Evolutionary conservation across 2,329 filamentous ascomycete species (phyloP), one percentile per base, ranked within the genome.

Genomic region (Sarocladium kiliense): DNA sequence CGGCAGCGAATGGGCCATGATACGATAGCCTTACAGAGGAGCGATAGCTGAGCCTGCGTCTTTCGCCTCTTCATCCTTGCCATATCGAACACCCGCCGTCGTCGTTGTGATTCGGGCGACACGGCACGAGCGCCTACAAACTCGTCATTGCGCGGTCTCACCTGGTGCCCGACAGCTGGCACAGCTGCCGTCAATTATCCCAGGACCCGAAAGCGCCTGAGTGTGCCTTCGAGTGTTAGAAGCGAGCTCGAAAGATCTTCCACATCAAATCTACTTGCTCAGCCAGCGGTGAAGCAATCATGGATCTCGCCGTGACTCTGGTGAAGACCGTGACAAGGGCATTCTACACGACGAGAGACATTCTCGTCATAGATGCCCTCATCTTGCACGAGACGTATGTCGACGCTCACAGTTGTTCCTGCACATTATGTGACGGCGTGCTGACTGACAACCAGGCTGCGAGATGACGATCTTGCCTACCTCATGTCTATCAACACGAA

Each of bases 401-500:
- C 37, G 19, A 51, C 41, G 44, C 16, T n/a, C 36, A 47, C 7
- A 32, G 4, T 51, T 21, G 19, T 54, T 21, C 27, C 32, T 36
- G 14, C 14, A 34, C 9, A 10, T 39, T 11, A 3, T 34, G 4
- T 21, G 14, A 26, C n/a, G 26, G 30, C 44, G 30, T 54, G 76
- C 94, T 63, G 88, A 95, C 76, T 80, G 91, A 58, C 66, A 90
- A 71, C 86, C 81, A 72, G 89, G 81, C 79, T 97, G 57, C 87
- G 91, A 65, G 89, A 96, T 66, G 87, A 91, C 66, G 94, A 99
- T 66, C 78, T 99, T 59, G 88, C 89, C 42, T 87, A 91, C 64
- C 77, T 97, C 23, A 87, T 97, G 72, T 87, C 87, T 59, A 91
- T 95, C 74, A 93, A 96, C 68, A 86, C 86, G 39, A 97, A 99